These are phyloP conservation scores for Sextonia rubra DNA, from an alignment of 164 flowering plant species.

Conservation along the genomic window DNA sequence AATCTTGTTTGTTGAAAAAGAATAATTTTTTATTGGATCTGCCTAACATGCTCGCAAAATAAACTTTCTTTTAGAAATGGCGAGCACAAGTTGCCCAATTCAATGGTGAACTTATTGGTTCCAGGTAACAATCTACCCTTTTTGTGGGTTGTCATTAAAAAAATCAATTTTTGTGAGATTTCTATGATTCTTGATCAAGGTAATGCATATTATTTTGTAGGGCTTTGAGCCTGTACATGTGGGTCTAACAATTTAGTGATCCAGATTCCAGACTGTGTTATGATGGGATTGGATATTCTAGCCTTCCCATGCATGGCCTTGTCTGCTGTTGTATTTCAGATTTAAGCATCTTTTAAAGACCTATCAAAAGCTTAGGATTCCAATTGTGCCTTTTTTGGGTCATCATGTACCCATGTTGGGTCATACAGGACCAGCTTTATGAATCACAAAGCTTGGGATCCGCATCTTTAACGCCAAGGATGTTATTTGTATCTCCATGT, in stretches of 20 bases:
- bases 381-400: neutral
- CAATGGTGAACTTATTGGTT: conserved; percentile 80
- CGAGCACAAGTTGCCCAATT: conserved; percentile 72
- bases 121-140: conserved; percentile 58
- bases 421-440: neutral
- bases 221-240: neutral
- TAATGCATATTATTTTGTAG: too few relatives aligned
- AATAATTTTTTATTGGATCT: conserved; percentile 4
- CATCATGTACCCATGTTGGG: neutral
- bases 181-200: neutral
- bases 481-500: neutral
- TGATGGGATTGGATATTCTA: neutral
- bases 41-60: conserved; percentile 7
- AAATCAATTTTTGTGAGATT: neutral
- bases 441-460: neutral
- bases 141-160: neutral
- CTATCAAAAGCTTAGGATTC: neutral
- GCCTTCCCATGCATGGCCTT: neutral
- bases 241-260: too few relatives aligned
- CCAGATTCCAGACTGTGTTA: neutral
- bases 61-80: conserved; percentile 64
- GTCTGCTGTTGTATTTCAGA: neutral
- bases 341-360: neutral
- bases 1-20: neutral
- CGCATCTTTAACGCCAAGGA: neutral